These are phyloP conservation scores for Clonostachys byssicola DNA, from an alignment of 2,329 filamentous ascomycete species.

Conservation along the genomic window DNA sequence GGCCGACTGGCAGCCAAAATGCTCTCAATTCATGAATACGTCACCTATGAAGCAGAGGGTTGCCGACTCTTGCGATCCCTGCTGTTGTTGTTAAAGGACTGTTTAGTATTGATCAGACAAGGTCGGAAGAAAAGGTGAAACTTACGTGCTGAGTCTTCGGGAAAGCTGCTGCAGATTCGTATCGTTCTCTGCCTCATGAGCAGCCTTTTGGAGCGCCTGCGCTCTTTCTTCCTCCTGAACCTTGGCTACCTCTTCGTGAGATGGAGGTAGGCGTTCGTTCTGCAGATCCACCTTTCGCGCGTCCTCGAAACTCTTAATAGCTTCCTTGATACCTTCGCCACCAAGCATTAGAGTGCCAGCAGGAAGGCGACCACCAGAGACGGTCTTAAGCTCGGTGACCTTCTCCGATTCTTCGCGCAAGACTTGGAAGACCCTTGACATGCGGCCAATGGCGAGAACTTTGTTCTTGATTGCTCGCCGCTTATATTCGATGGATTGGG, in stretches of 20 bases:
- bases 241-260: constrained; percentile 83
- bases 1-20: too few relatives aligned
- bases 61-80: constrained; percentile 4
- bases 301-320: constrained; percentile 95
- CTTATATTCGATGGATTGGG: constrained; percentile 89
- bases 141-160: constrained; percentile 88
- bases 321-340: constrained; percentile 97
- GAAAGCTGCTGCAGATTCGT: constrained; percentile 81
- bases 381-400: constrained; percentile 96
- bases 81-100: background rate
- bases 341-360: constrained; percentile 97
- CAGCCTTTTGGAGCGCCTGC: constrained; percentile 81
- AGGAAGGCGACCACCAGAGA: constrained; percentile 84
- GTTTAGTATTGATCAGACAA: background rate
- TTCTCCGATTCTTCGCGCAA: constrained; percentile 94
- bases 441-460: constrained; percentile 92
- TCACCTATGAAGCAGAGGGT: background rate
- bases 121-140: background rate
- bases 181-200: constrained; percentile 88
- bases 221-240: constrained; percentile 78
- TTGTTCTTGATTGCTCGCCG: constrained; percentile 99
- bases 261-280: constrained; percentile 91
- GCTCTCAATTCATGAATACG: too few relatives aligned
- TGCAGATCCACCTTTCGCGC: constrained; percentile 94
- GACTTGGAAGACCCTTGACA: constrained; percentile 98